Evolutionary conservation across 116 monocot genomes (phyloP), one percentile per base, ranked within the genome.

Genomic region (Papilionanthe hybrid): DNA sequence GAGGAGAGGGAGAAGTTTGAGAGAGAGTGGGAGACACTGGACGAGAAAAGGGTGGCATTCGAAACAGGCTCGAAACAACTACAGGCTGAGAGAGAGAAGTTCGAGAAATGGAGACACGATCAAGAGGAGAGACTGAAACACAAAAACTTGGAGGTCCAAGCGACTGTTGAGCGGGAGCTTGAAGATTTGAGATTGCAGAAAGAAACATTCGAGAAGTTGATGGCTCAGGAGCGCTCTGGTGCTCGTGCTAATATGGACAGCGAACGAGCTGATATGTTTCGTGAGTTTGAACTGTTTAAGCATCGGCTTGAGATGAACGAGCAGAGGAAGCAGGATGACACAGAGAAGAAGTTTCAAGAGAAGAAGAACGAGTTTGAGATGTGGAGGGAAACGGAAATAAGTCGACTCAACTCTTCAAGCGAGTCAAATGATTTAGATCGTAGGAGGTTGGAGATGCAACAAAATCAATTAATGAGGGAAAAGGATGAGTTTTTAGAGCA

Each of bases 251-350:
- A 82, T 28, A 83, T 93, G 4, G 83, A 88, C 72, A 87, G 86
- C 55, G 89, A 86, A 22, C 88, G 78, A 25, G 91, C 90, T 72
- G 92, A 95, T 82, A 81, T 88, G 76, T 80, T 87, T 55, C 80
- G 86, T 55, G 89, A 88, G 37, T 80, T 91, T 84, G 91, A 91
- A 77, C 87, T 89, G 63, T 75, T 29, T 76, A 88, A 90, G 82
- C 95, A 93, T 84, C 88, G 93, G n/a, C 85, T 99, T 76, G 87
- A 95, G 81, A 92, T 93, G 86, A 86, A 83, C 32, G 85, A 93
- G 85, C 87, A 89, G 82, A 90, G 81, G 69, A 89, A 74, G 72
- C 79, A 86, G 44, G 86, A 89, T 47, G 87, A 87, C 42, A 82
- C 84, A 48, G 91, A 93, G 73, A 89, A 81, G 79, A 82, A 83